Base-by-base conservation (phyloP, 768 basidiomycete species). In the Calocera viscosa region DNA sequence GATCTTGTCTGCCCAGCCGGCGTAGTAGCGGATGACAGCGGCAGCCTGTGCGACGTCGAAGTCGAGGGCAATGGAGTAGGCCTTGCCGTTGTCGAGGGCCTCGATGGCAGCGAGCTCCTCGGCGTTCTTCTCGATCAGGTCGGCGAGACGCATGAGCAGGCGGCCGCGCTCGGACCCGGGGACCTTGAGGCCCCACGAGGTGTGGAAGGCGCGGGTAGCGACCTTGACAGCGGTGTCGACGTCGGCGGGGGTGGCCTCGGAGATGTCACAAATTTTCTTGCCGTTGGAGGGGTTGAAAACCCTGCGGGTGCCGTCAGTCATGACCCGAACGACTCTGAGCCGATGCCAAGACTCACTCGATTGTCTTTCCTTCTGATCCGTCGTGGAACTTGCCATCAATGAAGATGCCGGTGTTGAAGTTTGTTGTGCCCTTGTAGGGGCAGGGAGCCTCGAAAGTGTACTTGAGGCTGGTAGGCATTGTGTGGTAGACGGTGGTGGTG, bases 1-100 rank as follows among this genome's bases (percentile, higher is more conserved):
- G 65, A 88, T 77, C 78, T 94, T 95, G 79, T 94, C 93, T 24
- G 91, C 90, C 86, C 90, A 90, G 19, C 93, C 94, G 43, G 86
- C 90, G 72, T 88, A 97, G 78, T 94, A 95, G 40, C 80, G 70
- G 26, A 75, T 66, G 68, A 72, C 72, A n/a, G 64, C 73, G 34
- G 74, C 74, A 17, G 74, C 71, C 65, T 72, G 71, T 41, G 71
- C 30, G 24, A 76, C 74, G 68, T 77, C 76, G 69, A 76, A 74
- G n/a, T 64, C 69, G 26, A 70, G 70, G 33, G 74, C 72, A 63
- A 73, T 78, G 11, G 65, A 35, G 72, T 79, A 86, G 1, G 82
- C 80, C 76, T 87, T 87, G 35, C 79, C 79, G 67, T 85, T 86
- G 73, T 92, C 84, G 69, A 89, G 76, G 16, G 86, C 77, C 76